phyloP scores from a whole-genome alignment of 805 yeast genomes.

The Pichia eremophila region DNA sequence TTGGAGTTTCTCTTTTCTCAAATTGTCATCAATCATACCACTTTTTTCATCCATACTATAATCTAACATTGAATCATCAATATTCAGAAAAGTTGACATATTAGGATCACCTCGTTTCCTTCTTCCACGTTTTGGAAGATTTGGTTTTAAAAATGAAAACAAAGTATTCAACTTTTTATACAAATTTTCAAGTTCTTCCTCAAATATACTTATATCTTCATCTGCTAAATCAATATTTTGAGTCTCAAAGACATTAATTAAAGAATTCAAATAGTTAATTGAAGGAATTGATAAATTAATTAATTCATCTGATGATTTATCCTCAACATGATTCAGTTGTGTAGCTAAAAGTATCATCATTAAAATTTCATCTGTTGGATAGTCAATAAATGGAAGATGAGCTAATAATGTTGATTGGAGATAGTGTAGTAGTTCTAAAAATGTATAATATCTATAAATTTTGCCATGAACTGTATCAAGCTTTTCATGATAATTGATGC shows the following conservation, averaged over 20 bases:
- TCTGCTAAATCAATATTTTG: neutral
- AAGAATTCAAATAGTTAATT: slow-evolving; percentile 1
- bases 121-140: neutral
- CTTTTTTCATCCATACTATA: neutral
- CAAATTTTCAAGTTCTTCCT: slow-evolving; percentile 2
- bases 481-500: slow-evolving; percentile 1
- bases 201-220: neutral
- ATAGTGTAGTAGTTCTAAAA: slow-evolving; percentile 1
- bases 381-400: slow-evolving; percentile 2
- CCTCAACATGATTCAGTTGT: slow-evolving; percentile 4
- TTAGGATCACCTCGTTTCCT: neutral
- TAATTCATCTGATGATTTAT: neutral
- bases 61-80: neutral
- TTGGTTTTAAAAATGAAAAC: slow-evolving; percentile 2
- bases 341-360: slow-evolving; percentile 3
- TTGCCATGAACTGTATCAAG: slow-evolving; percentile 4
- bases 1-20: slow-evolving; percentile 1
- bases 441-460: slow-evolving; percentile 4
- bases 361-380: slow-evolving; percentile 5
- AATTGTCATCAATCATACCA: neutral
- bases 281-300: slow-evolving; percentile 1
- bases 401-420: slow-evolving; percentile 1
- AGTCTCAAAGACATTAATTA: neutral
- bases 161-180: neutral
- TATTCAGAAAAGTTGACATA: neutral